Base-by-base conservation (phyloP, 176 grass and related monocot genomes). In the Eremochloa ophiuroides region DNA sequence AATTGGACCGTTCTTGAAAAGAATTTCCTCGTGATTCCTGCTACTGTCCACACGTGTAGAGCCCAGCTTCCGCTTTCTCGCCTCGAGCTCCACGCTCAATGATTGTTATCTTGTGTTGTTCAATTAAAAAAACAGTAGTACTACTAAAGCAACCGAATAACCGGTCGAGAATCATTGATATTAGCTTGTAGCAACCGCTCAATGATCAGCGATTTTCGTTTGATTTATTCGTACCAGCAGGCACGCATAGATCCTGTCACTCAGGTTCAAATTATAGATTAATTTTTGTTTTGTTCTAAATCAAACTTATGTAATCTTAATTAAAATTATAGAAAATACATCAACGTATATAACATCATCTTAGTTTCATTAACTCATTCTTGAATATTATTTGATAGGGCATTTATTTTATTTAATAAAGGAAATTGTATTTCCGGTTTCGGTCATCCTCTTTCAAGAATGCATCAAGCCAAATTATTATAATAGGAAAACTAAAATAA, bases 71-170 rank as follows among this genome's bases (percentile, higher is more conserved):
- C 17, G 26, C 25, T 78, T 66, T 73, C 74, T 25, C 28, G 10
- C 83, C 72, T 84, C 80, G 87, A 85, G 82, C 87, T 80, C 62
- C 82, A 85, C 82, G 82, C 87, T 76, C 25, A 46, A 34, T 88
- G 74, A 82, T 82, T 80, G 10, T 82, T 56, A 6, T 3, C 71
- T 43, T 72, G 34, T 28, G 67, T 41, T 75, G 1, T 11, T 13
- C 7, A 6, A 38, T n/a, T 66, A 34, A 63, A 12, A 40, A 40
- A 42, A 39, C 44, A 47, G 13, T 13, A 16, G 10, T 51, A 27
- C n/a, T 41, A 16, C 26, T 34, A 4, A 12, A 51, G 81, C 81
- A 59, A 35, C 27, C 22, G 34, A 35, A 35, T 35, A 35, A 35
- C 34, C 34, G 34, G 34, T 75, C 34, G 13, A 22, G 35, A n/a